Evolutionary conservation across 169 alveolate species (phyloP).

Genomic region (Plasmodium gonderi): DNA sequence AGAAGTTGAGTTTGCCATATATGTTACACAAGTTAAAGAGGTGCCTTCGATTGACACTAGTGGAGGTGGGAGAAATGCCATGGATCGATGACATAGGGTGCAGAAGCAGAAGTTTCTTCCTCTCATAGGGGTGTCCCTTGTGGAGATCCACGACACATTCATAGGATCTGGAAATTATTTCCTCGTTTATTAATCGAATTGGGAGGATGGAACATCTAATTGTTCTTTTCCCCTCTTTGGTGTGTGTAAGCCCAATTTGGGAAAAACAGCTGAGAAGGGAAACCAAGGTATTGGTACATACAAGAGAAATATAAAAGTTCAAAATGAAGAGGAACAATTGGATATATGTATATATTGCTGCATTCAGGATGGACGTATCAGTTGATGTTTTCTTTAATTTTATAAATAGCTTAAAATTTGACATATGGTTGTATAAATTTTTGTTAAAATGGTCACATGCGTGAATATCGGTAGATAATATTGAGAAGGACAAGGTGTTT

Average conservation of each 20-base stretch:
- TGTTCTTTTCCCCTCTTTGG: neutral
- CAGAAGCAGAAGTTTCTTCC: no score
- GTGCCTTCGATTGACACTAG: constrained; percentile 11
- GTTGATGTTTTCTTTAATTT: neutral
- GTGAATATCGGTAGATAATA: neutral
- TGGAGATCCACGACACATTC: neutral
- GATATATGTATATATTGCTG: neutral
- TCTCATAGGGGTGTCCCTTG: neutral
- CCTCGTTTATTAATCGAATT: neutral
- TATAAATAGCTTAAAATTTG: neutral
- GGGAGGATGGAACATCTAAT: neutral
- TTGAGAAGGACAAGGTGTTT: neutral
- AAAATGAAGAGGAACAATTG: constrained; percentile 11
- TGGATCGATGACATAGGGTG: no score
- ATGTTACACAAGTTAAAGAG: constrained; percentile 17
- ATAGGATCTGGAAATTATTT: neutral
- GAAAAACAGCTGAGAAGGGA: neutral
- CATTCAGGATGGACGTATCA: neutral
- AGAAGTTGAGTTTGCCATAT: neutral
- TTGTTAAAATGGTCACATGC: constrained; percentile 2
- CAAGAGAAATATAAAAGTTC: neutral
- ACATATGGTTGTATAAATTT: constrained; percentile 2
- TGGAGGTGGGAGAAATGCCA: neutral
- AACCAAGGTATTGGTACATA: constrained; percentile 26
- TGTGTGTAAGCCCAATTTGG: neutral